Percentiles rank a stretch among this genome's conserved stretches.
Evolutionary conservation across 176 grass and related monocot genomes (phyloP).

Genomic region (Triticum timopheevii): DNA sequence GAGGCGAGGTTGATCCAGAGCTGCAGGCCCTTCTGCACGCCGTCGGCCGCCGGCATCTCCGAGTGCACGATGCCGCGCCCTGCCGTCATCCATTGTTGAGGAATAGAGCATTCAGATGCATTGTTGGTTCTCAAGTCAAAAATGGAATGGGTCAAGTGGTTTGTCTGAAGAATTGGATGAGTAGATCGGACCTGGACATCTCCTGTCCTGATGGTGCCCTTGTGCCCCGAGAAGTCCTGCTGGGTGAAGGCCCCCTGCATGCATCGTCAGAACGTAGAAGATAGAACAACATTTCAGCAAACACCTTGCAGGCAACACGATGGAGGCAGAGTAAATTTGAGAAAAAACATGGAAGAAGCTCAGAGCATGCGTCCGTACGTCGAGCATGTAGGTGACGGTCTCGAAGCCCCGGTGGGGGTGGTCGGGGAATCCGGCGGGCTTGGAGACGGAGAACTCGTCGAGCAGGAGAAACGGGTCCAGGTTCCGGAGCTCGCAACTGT

Average conservation of each 20-base stretch:
- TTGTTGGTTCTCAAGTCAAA: not conserved
- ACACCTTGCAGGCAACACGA: not conserved
- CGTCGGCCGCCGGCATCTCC: constrained; percentile 79
- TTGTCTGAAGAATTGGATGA: not conserved
- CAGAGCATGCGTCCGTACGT: not conserved
- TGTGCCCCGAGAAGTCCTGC: constrained; percentile 80
- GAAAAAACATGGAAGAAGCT: not conserved
- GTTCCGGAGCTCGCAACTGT: constrained; percentile 60
- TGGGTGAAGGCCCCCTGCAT: constrained; percentile 70
- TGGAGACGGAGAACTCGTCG: constrained; percentile 74
- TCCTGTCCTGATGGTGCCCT: constrained; percentile 71
- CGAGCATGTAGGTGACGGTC: constrained; percentile 89
- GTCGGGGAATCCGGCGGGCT: constrained; percentile 79
- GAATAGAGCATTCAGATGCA: not conserved
- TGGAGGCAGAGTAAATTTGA: too few species aligned
- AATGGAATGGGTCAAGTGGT: not conserved
- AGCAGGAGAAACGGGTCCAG: constrained; percentile 81
- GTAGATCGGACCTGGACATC: constrained; percentile 60
- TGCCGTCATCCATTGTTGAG: constrained; percentile 85
- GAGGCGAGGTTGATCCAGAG: constrained; percentile 98
- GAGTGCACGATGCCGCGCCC: constrained; percentile 92
- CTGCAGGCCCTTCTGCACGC: constrained; percentile 70
- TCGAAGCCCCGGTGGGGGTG: constrained; percentile 85
- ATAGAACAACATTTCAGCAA: constrained; percentile 1
- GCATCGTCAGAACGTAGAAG: not conserved